Evolutionary conservation across 2,329 filamentous ascomycete species (phyloP).

Genomic region (Sphaceloma murrayae): DNA sequence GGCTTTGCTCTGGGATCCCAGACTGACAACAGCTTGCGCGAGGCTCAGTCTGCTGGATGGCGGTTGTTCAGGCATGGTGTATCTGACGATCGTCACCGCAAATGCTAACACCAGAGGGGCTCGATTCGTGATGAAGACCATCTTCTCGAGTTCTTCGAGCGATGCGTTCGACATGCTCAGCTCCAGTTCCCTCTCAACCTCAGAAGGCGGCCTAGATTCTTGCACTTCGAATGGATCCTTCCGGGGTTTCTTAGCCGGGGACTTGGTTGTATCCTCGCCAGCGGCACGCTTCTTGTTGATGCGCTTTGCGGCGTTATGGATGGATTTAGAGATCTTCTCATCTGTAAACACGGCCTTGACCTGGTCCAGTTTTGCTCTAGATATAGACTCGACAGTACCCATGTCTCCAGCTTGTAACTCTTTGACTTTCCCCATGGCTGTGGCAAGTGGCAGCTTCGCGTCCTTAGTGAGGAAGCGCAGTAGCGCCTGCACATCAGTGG

Average conservation of each 20-base stretch:
- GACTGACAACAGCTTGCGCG: conserved; percentile 73
- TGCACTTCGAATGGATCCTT: conserved; percentile 18
- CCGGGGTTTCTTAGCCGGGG: conserved; percentile 20
- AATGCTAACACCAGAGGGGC: conserved; percentile 78
- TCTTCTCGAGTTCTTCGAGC: conserved; percentile 50
- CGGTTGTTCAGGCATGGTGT: conserved; percentile 79
- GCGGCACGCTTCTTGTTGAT: conserved; percentile 46
- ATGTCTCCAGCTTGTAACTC: conserved; percentile 44
- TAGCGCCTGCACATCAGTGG: conserved; percentile 25
- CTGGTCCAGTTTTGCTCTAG: conserved; percentile 38
- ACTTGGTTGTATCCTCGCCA: conserved; percentile 26
- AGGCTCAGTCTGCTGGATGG: conserved; percentile 74
- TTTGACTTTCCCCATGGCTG: conserved; percentile 46
- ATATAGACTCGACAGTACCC: conserved; percentile 37
- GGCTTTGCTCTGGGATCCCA: conserved; percentile 69
- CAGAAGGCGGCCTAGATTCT: conserved; percentile 35
- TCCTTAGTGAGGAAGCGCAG: conserved; percentile 51
- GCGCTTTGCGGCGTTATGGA: conserved; percentile 49
- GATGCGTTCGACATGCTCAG: conserved; percentile 47
- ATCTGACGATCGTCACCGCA: conserved; percentile 60
- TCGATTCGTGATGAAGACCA: conserved; percentile 61
- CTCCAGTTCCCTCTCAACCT: conserved; percentile 53
- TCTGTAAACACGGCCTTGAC: conserved; percentile 41
- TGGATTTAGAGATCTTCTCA: conserved; percentile 47
- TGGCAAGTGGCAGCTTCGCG: conserved; percentile 46